phyloP scores from a whole-genome alignment of 176 grass and related monocot genomes.

The Puya raimondii region DNA sequence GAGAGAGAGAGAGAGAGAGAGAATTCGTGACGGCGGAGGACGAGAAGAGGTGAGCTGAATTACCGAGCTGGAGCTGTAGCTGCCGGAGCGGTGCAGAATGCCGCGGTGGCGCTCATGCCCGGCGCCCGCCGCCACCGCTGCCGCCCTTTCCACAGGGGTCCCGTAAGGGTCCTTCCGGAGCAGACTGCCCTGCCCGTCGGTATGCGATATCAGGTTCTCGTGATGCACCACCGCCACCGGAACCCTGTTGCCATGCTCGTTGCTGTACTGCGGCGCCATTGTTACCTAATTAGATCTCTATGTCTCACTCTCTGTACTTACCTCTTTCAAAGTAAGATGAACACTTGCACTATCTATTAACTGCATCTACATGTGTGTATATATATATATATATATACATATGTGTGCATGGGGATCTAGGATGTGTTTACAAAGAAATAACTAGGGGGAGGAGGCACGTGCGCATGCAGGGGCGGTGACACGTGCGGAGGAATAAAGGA shows the following conservation, averaged over 20 bases:
- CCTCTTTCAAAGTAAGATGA: too few relatives aligned
- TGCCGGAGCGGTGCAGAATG: too few relatives aligned
- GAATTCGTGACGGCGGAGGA: rapidly evolving
- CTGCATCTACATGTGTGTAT: too few relatives aligned
- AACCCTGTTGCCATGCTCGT: background rate
- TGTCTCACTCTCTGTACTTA: background rate
- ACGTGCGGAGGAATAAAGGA: too few relatives aligned
- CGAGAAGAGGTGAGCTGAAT: background rate
- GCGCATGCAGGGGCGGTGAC: too few relatives aligned
- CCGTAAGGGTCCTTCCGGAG: background rate
- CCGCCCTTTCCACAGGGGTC: background rate
- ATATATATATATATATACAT: too few relatives aligned
- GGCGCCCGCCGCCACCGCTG: background rate
- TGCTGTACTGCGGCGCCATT: background rate
- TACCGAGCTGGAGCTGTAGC: too few relatives aligned
- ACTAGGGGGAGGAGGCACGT: too few relatives aligned
- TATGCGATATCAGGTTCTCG: background rate
- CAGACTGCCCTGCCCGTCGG: background rate
- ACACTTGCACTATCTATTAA: too few relatives aligned
- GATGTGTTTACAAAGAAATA: too few relatives aligned
- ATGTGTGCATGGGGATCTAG: too few relatives aligned
- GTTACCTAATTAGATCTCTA: background rate
- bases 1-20: too few relatives aligned
- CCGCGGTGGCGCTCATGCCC: background rate
- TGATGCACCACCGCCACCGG: background rate